These are phyloP conservation scores for Vigna angularis DNA, from an alignment of 306 rosid genomes.

Conservation along the genomic window DNA sequence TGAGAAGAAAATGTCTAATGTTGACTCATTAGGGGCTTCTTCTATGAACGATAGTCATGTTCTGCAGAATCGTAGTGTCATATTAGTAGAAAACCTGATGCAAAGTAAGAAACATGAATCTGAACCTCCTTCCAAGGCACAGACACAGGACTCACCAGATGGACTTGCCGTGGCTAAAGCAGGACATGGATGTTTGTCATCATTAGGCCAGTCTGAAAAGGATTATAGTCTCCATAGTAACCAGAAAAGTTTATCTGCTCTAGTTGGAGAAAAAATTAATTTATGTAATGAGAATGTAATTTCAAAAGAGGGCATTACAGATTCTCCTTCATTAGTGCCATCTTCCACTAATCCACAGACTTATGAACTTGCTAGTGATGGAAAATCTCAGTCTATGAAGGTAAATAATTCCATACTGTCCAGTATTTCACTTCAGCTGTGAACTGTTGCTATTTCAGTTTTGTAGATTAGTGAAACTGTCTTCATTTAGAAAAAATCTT, in stretches of 20 bases:
- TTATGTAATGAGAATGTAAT: slow-evolving; percentile 37
- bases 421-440: background rate
- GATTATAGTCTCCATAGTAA: slow-evolving; percentile 28
- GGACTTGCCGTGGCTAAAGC: slow-evolving; percentile 43
- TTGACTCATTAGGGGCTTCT: slow-evolving; percentile 45
- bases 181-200: slow-evolving; percentile 44
- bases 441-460: slow-evolving; percentile 17
- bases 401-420: slow-evolving; percentile 46
- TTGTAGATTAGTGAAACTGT: slow-evolving; percentile 18
- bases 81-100: slow-evolving; percentile 38
- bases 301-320: slow-evolving; percentile 44
- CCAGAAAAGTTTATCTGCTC: slow-evolving; percentile 37
- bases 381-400: slow-evolving; percentile 44
- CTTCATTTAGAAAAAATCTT: slow-evolving; percentile 34
- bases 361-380: slow-evolving; percentile 39
- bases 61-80: slow-evolving; percentile 32
- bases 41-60: slow-evolving; percentile 40
- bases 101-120: slow-evolving; percentile 47
- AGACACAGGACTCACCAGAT: slow-evolving; percentile 11
- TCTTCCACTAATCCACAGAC: slow-evolving; percentile 39
- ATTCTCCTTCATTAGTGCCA: slow-evolving; percentile 37
- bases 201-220: slow-evolving; percentile 42
- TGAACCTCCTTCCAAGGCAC: slow-evolving; percentile 41
- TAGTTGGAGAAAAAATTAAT: slow-evolving; percentile 35
- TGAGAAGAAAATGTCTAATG: slow-evolving; percentile 48